phyloP scores from a whole-genome alignment of 2,329 filamentous ascomycete species.

The Claviceps lovelessii region DNA sequence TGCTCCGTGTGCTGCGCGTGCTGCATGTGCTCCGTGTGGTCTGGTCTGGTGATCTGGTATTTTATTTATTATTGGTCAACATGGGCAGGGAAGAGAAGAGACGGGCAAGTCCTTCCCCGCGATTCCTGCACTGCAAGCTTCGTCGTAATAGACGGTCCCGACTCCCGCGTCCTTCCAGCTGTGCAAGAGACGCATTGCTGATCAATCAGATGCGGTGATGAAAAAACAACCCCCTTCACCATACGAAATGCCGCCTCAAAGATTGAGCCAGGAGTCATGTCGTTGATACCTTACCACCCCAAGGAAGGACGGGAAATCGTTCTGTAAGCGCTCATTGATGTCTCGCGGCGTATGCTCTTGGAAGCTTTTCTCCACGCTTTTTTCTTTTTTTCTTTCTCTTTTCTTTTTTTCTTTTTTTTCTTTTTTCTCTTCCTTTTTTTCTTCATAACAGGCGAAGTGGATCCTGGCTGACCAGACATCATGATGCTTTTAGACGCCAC shows the following conservation, averaged over 20 bases:
- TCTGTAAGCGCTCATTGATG: conserved; percentile 43
- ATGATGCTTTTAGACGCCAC: conserved; percentile 51
- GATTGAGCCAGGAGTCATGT: conserved; percentile 27
- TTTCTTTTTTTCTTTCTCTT: neutral
- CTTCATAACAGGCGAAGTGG: neutral
- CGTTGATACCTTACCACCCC: conserved; percentile 62
- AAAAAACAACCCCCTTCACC: neutral
- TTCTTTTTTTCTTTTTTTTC: neutral
- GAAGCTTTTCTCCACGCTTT: neutral
- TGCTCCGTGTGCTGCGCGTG: no score
- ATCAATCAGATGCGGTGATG: neutral
- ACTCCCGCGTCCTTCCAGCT: neutral
- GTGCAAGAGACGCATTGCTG: neutral
- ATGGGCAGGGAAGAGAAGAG: no score
- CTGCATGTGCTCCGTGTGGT: no score
- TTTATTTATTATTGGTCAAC: no score
- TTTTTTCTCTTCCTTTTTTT: neutral
- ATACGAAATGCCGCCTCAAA: neutral
- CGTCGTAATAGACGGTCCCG: neutral
- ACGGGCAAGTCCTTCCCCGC: neutral
- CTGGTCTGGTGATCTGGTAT: no score
- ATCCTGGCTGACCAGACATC: neutral
- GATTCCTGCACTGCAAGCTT: neutral
- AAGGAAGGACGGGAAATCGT: conserved; percentile 66
- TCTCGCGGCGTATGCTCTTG: neutral